Conservation (phyloP, 2,329 filamentous ascomycete species). For the Tolypocladium tundrense region DNA sequence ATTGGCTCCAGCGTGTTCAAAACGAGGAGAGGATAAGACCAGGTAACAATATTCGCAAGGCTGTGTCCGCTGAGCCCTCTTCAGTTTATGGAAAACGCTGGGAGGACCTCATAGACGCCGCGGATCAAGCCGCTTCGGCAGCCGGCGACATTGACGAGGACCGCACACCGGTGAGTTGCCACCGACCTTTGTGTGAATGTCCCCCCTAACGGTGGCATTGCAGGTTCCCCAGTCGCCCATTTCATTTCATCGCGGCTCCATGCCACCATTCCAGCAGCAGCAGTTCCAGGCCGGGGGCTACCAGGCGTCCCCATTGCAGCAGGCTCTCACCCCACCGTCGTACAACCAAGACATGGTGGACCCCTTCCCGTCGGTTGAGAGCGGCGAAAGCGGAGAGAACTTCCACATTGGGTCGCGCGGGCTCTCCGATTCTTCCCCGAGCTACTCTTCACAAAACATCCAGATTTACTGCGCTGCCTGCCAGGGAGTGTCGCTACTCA, state of each 20-base stretch:
- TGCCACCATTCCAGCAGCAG: conserved; percentile 51
- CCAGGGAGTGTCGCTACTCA: conserved; percentile 63
- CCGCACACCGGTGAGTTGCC: conserved; percentile 65
- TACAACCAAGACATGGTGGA: conserved; percentile 59
- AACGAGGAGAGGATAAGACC: conserved; percentile 55
- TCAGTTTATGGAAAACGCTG: conserved; percentile 80
- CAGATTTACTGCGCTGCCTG: conserved; percentile 93
- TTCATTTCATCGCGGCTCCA: conserved; percentile 50
- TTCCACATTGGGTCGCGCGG: conserved; percentile 60
- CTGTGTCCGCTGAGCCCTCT: conserved; percentile 75
- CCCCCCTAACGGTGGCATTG: background rate
- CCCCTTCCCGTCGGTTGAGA: conserved; percentile 83
- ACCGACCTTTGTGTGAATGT: background rate
- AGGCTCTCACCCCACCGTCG: conserved; percentile 75
- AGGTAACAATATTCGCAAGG: conserved; percentile 65
- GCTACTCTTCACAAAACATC: conserved; percentile 62
- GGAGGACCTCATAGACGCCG: conserved; percentile 94
- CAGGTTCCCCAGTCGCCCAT: conserved; percentile 57
- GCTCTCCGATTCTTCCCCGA: conserved; percentile 60
- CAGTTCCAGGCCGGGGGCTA: conserved; percentile 58
- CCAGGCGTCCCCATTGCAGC: conserved; percentile 82
- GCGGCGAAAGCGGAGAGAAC: conserved; percentile 60
- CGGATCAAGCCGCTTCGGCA: conserved; percentile 61
- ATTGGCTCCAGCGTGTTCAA: conserved; percentile 50
- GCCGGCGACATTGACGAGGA: conserved; percentile 88